These are phyloP conservation scores for Populus trichocarpa DNA, from an alignment of 441 rosid species.

Conservation along the genomic window DNA sequence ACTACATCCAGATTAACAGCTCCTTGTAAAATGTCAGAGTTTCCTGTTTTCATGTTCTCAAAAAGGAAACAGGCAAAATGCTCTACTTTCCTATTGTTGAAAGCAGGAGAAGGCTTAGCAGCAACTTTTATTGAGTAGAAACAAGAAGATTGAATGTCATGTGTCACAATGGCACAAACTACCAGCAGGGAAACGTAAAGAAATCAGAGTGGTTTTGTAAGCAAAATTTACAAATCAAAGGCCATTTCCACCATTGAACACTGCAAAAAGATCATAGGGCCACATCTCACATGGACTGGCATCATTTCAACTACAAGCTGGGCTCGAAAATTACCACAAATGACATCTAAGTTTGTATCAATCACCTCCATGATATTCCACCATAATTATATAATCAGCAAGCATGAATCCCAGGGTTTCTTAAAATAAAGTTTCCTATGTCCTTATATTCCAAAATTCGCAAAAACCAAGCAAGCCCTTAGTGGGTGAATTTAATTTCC, in stretches of 20 bases:
- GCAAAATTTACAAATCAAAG: slow-evolving; percentile 3
- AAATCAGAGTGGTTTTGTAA: background rate
- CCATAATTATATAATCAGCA: background rate
- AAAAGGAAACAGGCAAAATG: slow-evolving; percentile 9
- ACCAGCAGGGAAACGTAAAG: background rate
- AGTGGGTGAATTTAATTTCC: background rate
- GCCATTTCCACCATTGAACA: background rate
- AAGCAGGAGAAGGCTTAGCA: background rate
- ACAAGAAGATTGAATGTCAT: background rate
- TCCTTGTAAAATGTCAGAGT: background rate
- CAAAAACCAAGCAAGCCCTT: background rate
- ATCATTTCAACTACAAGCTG: background rate
- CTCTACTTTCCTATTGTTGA: slow-evolving; percentile 1
- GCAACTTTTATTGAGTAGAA: background rate
- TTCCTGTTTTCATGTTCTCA: slow-evolving; percentile 11
- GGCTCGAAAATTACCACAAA: background rate
- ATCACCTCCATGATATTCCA: background rate
- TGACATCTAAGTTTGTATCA: background rate
- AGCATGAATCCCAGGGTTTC: background rate
- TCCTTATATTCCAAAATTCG: background rate
- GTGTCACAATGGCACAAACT: background rate
- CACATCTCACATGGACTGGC: background rate
- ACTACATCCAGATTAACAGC: background rate
- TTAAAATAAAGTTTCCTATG: background rate
- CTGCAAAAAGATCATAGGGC: background rate